Conservation (phyloP, 768 basidiomycete genomes). For the Mycena galopus region DNA sequence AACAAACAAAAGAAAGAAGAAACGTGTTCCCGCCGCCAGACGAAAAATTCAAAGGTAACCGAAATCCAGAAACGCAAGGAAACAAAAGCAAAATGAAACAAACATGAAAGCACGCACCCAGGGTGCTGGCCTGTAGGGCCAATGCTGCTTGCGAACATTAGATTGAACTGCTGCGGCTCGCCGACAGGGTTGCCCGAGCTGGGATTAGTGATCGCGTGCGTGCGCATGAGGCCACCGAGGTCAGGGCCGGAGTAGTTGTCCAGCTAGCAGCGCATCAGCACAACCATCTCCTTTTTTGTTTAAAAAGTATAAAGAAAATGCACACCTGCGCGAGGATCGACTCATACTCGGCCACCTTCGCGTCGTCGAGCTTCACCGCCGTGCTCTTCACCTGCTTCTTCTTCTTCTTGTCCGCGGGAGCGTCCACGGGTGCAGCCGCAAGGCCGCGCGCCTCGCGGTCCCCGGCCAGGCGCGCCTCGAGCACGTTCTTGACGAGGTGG, state of each 20-base stretch:
- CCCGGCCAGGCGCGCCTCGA: conserved; percentile 90
- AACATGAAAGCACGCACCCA: conserved; percentile 66
- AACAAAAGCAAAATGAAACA: conserved; percentile 20
- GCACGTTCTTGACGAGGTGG: conserved; percentile 93
- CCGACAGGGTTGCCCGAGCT: conserved; percentile 93
- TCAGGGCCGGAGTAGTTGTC: conserved; percentile 95
- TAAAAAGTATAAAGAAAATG: conserved; percentile 16
- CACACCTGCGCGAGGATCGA: conserved; percentile 88
- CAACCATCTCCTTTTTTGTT: not conserved
- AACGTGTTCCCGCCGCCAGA: not conserved
- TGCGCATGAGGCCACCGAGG: conserved; percentile 87
- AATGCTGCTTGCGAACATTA: conserved; percentile 98
- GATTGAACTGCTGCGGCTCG: conserved; percentile 96
- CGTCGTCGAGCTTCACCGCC: conserved; percentile 81
- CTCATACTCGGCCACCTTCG: conserved; percentile 83
- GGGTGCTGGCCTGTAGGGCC: conserved; percentile 98
- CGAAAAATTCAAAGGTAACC: not conserved
- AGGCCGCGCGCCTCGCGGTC: conserved; percentile 90
- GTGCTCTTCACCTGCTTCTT: conserved; percentile 83
- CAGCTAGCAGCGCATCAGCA: conserved; percentile 61
- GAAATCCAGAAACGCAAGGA: not conserved
- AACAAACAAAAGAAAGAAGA: no score
- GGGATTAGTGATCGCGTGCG: conserved; percentile 87
- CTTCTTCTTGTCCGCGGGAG: conserved; percentile 67
- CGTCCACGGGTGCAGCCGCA: conserved; percentile 65